These are phyloP conservation scores for Daldinia vernicosa DNA, from an alignment of 495 filamentous ascomycete genomes.

Conservation along the genomic window DNA sequence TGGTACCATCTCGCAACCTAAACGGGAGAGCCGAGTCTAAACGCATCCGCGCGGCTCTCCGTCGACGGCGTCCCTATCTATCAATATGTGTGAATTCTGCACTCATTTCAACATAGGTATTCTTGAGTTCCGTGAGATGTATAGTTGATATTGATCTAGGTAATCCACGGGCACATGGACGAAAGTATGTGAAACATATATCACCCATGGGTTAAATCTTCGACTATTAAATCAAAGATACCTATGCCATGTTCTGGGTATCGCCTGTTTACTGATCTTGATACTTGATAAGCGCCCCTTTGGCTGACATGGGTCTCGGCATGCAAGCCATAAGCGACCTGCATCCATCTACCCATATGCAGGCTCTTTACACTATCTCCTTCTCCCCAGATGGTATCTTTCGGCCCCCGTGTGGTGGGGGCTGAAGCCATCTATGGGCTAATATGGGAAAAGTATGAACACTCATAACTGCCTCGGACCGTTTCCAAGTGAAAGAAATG, in stretches of 20 bases:
- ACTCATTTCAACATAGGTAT: not conserved
- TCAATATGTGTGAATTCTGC: not conserved
- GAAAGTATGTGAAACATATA: not conserved
- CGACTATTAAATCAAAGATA: constrained; percentile 5
- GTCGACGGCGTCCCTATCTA: not conserved
- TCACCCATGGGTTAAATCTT: not conserved
- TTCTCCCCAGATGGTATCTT: constrained; percentile 21
- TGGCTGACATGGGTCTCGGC: constrained; percentile 14
- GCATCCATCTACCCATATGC: constrained; percentile 10
- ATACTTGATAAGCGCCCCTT: constrained; percentile 16
- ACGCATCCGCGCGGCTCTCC: constrained; percentile 12
- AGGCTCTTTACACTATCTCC: constrained; percentile 10
- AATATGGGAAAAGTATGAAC: constrained; percentile 23
- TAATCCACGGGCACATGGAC: not conserved
- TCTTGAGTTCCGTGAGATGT: not conserved
- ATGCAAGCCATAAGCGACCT: constrained; percentile 27
- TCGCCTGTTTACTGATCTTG: constrained; percentile 9
- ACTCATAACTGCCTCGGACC: constrained; percentile 20
- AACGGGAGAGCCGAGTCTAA: not conserved
- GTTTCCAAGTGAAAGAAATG: constrained; percentile 25
- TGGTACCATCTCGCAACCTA: constrained; percentile 11
- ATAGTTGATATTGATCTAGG: not conserved
- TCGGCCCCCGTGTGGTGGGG: constrained; percentile 30
- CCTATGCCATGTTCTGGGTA: constrained; percentile 7
- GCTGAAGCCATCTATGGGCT: constrained; percentile 20